Percentiles rank a stretch among this genome's conserved stretches.
phyloP scores from a whole-genome alignment of 257 asterid species.

The Marsdenia floribunda region DNA sequence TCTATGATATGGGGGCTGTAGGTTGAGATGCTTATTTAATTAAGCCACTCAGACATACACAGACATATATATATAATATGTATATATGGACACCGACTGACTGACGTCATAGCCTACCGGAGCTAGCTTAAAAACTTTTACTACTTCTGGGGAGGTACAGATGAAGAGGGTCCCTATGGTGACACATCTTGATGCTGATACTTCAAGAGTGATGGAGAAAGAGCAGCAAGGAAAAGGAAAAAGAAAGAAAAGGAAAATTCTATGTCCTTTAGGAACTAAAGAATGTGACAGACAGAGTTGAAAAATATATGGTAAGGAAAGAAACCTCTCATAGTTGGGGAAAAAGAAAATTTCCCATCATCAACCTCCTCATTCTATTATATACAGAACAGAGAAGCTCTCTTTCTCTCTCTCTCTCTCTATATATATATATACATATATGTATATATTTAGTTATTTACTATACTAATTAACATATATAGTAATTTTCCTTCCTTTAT shows the following conservation, averaged over 20 bases:
- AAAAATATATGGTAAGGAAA: neutral
- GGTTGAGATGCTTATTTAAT: neutral
- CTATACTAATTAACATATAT: neutral
- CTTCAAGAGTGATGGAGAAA: slow-evolving; percentile 6
- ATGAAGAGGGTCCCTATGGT: slow-evolving; percentile 23
- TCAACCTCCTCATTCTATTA: neutral
- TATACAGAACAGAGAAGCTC: neutral
- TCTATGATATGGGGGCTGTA: neutral
- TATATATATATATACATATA: too few relatives aligned
- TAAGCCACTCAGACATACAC: slow-evolving; percentile 9
- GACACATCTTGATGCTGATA: slow-evolving; percentile 22
- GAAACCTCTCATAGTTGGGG: slow-evolving; percentile 3
- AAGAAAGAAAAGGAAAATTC: slow-evolving; percentile 2
- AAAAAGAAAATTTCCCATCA: neutral
- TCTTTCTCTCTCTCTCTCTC: too few relatives aligned
- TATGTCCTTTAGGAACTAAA: slow-evolving; percentile 14
- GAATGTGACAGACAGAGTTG: slow-evolving; percentile 17
- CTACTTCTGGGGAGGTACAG: slow-evolving; percentile 23
- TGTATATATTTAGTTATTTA: too few relatives aligned
- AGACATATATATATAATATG: too few relatives aligned
- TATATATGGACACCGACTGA: slow-evolving; percentile 17
- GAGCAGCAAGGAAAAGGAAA: neutral
- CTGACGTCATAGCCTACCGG: slow-evolving; percentile 17
- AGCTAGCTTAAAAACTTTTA: slow-evolving; percentile 5
- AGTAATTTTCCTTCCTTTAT: neutral